A percentile compares a stretch with the other conserved stretches of the same genome.
These are phyloP conservation scores for Bretschneidera sinensis DNA, from an alignment of 345 rosid genomes.

Conservation along the genomic window DNA sequence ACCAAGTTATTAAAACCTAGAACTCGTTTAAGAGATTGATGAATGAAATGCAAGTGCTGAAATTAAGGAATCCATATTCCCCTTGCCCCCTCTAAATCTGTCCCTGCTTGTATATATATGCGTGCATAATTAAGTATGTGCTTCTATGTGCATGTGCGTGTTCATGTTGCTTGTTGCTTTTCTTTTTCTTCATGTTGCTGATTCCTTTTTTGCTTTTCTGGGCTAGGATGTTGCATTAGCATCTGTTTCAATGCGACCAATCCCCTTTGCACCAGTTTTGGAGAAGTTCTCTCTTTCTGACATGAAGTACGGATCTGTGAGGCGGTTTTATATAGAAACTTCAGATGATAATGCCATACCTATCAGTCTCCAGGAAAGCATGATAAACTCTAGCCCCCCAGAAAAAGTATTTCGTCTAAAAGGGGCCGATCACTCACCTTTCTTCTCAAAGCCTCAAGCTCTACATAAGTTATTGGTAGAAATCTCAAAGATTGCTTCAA, in stretches of 20 bases:
- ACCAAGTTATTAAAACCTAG: too few species aligned
- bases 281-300: conserved; percentile 83
- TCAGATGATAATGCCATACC: conserved; percentile 85
- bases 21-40: too few species aligned
- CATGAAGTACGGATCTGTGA: conserved; percentile 61
- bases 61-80: too few species aligned
- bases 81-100: background rate
- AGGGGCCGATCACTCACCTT: conserved; percentile 98
- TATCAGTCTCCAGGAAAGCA: conserved; percentile 55
- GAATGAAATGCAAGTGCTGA: too few species aligned
- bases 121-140: background rate
- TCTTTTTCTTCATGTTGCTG: background rate
- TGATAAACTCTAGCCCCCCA: conserved; percentile 74
- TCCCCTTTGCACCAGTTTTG: conserved; percentile 88
- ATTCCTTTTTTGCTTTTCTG: conserved; percentile 4
- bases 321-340: conserved; percentile 77
- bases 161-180: background rate
- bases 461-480: conserved; percentile 81
- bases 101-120: background rate
- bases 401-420: conserved; percentile 69
- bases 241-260: conserved; percentile 86
- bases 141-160: background rate
- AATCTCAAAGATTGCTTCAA: conserved; percentile 51
- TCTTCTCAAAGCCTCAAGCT: conserved; percentile 99
- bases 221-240: conserved; percentile 85